Conservation (phyloP, 257 asterid genomes). For the Gynochthodes officinalis region DNA sequence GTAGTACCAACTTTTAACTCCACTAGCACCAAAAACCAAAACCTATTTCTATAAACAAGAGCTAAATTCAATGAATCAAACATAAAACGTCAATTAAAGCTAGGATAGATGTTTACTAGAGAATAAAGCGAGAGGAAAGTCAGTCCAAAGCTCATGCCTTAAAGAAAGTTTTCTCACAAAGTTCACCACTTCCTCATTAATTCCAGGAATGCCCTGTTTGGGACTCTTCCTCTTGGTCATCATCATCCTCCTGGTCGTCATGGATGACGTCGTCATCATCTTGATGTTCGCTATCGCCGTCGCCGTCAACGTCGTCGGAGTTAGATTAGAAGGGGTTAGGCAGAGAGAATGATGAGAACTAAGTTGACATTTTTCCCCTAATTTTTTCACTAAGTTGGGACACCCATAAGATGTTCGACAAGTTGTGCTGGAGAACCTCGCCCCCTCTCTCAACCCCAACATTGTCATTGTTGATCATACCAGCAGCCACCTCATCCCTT, state of each 20-base stretch:
- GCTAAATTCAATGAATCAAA: background rate
- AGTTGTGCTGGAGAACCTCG: too few species aligned
- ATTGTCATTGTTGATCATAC: too few species aligned
- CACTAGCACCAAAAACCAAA: background rate
- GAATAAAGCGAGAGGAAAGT: constrained; percentile 60
- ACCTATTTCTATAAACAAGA: too few species aligned
- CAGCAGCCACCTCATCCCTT: too few species aligned
- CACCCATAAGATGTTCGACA: too few species aligned
- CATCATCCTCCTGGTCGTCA: constrained; percentile 28
- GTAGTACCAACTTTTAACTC: background rate
- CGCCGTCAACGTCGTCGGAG: constrained; percentile 25
- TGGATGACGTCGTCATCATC: constrained; percentile 1
- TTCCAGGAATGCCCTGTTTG: constrained; percentile 40
- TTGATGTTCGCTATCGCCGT: constrained; percentile 13
- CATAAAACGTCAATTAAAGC: background rate
- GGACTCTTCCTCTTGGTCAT: constrained; percentile 26
- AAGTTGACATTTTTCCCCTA: constrained; percentile 48
- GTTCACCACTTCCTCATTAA: constrained; percentile 52
- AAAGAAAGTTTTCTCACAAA: constrained; percentile 47
- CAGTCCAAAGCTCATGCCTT: constrained; percentile 71
- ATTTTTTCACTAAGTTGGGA: too few species aligned
- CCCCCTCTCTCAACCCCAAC: too few species aligned
- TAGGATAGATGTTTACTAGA: constrained; percentile 37
- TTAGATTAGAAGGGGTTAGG: constrained; percentile 53
- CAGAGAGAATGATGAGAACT: constrained; percentile 39